Evolutionary conservation across 805 yeast species (phyloP), one percentile per base, ranked within the genome.

Genomic region (Maudiozyma saulgeensis): DNA sequence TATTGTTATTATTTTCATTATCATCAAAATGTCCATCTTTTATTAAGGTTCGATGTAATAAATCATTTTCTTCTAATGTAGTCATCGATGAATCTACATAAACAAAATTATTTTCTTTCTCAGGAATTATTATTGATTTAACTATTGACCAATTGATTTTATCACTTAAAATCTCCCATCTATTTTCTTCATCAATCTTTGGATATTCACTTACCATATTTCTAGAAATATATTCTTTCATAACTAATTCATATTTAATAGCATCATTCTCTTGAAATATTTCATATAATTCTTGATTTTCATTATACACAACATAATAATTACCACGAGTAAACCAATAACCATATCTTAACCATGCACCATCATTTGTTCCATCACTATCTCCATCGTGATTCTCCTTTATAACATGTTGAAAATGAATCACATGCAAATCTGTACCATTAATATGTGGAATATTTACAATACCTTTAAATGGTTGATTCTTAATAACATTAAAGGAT

Each of bases 61-160:
- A 28, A 15, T 46, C 48, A 7, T 50, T 35, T 35, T 66, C 69
- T 48, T 66, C 64, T 4, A 18, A 12, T 3, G 61, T 57, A 3
- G 59, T 56, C 57, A 66, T 58, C n/a, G 63, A 59, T 2, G 68
- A 56, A 51, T 65, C 68, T 26, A 58, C 55, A 50, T 62, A 64
- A 21, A 5, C 37, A 15, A 34, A 39, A 31, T 15, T 6, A 1
- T 39, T 11, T 35, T 35, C 18, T 6, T 23, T n/a, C 4, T 6
- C 41, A 28, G 11, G 21, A 9, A 15, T 26, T 21, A 34, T n/a
- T 15, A 23, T 45, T 28, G 38, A 31, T 16, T 38, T 34, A 11
- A 57, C 40, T 32, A 56, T 55, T 1, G 50, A 53, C 60, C 58
- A 54, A 5, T 49, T 34, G 5, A 60, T 48, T 41, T 48, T 48